Conservation (phyloP, 129 eudicot species). For the Centrapalus pauciflorus region DNA sequence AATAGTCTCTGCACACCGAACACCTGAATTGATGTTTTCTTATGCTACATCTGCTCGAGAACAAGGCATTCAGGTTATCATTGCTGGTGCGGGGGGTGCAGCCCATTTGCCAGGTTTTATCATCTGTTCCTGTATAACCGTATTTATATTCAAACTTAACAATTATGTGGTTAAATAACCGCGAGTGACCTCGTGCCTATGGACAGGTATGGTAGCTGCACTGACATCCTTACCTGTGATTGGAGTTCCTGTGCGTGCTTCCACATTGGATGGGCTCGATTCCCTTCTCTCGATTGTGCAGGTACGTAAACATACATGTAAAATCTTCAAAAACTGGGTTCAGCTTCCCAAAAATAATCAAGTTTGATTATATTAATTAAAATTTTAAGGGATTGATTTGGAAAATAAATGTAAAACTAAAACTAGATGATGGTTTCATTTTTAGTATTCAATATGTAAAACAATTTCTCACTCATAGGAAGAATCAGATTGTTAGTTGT, state of each 20-base stretch:
- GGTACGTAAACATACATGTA: slow-evolving; percentile 33
- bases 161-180: neutral
- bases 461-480: too few species aligned
- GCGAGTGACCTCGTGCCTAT: neutral
- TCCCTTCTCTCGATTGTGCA: slow-evolving; percentile 94
- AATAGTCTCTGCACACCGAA: slow-evolving; percentile 92
- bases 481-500: too few species aligned
- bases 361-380: too few species aligned
- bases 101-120: slow-evolving; percentile 94
- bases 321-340: neutral
- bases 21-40: slow-evolving; percentile 86
- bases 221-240: slow-evolving; percentile 94
- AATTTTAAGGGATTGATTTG: too few species aligned
- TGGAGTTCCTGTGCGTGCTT: slow-evolving; percentile 97
- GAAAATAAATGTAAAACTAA: too few species aligned
- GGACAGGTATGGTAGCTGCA: slow-evolving; percentile 95
- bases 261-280: slow-evolving; percentile 86
- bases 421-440: too few species aligned
- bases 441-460: too few species aligned
- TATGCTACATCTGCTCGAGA: slow-evolving; percentile 81
- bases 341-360: neutral
- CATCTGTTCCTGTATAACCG: neutral
- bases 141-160: neutral
- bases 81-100: slow-evolving; percentile 99
- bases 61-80: slow-evolving; percentile 84